Evolutionary conservation across 164 flowering plant genomes (phyloP).

Genomic region (Euptelea pleiosperma): DNA sequence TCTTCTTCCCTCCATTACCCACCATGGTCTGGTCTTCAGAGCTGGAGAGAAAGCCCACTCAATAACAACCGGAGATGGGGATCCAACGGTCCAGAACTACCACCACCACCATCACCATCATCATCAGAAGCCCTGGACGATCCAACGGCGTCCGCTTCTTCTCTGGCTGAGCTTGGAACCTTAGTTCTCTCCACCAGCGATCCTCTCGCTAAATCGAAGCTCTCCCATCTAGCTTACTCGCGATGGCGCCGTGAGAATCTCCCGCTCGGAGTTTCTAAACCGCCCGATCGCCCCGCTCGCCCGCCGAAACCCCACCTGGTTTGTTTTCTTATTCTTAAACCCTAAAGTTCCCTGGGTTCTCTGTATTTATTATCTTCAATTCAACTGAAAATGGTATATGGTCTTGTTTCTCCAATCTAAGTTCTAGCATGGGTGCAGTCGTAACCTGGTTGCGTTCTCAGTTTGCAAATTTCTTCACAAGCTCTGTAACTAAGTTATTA

Average conservation of each 20-base stretch:
- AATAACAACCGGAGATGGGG: slow-evolving; percentile 73
- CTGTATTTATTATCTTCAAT: no score
- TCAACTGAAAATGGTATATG: no score
- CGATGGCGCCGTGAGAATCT: slow-evolving; percentile 49
- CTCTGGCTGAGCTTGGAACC: slow-evolving; percentile 76
- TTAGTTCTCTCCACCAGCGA: slow-evolving; percentile 81
- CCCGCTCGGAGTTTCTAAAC: slow-evolving; percentile 49
- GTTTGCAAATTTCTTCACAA: background rate
- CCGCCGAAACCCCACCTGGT: slow-evolving; percentile 74
- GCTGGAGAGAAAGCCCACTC: slow-evolving; percentile 60
- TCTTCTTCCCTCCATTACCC: slow-evolving; percentile 24
- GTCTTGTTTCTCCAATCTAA: no score
- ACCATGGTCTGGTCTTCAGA: slow-evolving; percentile 66
- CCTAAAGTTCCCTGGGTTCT: background rate
- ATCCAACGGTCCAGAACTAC: slow-evolving; percentile 50
- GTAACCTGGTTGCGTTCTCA: background rate
- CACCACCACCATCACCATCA: background rate
- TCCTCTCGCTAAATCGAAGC: slow-evolving; percentile 64
- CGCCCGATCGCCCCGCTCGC: slow-evolving; percentile 75
- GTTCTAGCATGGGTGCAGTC: background rate
- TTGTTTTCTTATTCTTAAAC: slow-evolving; percentile 6
- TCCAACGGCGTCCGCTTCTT: slow-evolving; percentile 35
- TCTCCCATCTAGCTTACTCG: slow-evolving; percentile 75
- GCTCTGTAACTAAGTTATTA: background rate
- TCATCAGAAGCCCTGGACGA: background rate